Conservation (phyloP, 495 filamentous ascomycete species). For the Aspergillus avenaceus region DNA sequence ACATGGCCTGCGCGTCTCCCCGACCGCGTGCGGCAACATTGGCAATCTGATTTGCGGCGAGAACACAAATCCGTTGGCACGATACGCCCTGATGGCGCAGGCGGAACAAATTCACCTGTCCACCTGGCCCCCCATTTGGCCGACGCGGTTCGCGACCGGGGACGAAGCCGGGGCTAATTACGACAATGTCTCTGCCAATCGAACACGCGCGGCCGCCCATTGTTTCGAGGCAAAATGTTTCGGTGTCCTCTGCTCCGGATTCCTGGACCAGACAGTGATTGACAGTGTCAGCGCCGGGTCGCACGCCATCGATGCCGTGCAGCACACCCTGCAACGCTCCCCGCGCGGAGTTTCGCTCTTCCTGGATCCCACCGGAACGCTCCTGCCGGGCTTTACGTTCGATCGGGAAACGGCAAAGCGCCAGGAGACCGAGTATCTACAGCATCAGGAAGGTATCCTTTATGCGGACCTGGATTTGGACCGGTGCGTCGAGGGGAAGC, state of each 20-base stretch:
- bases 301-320: neutral
- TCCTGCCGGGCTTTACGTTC: constrained; percentile 21
- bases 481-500: constrained; percentile 38
- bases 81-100: constrained; percentile 23
- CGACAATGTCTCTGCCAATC: constrained; percentile 39
- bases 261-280: constrained; percentile 24
- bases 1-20: constrained; percentile 21
- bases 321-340: constrained; percentile 11
- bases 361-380: constrained; percentile 33
- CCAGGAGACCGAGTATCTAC: constrained; percentile 22
- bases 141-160: constrained; percentile 11
- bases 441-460: constrained; percentile 33
- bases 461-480: constrained; percentile 40
- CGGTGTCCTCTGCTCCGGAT: constrained; percentile 31
- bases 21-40: constrained; percentile 21
- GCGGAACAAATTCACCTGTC: constrained; percentile 26
- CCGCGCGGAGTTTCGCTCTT: constrained; percentile 32
- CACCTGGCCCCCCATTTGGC: constrained; percentile 33
- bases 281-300: constrained; percentile 7
- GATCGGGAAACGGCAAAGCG: constrained; percentile 4
- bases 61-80: constrained; percentile 34
- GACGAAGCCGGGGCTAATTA: constrained; percentile 28
- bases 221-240: constrained; percentile 46
- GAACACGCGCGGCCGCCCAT: constrained; percentile 34
- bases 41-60: constrained; percentile 35